Base-by-base conservation (phyloP, 2,329 filamentous ascomycete genomes). In the Coniochaeta ligniaria region DNA sequence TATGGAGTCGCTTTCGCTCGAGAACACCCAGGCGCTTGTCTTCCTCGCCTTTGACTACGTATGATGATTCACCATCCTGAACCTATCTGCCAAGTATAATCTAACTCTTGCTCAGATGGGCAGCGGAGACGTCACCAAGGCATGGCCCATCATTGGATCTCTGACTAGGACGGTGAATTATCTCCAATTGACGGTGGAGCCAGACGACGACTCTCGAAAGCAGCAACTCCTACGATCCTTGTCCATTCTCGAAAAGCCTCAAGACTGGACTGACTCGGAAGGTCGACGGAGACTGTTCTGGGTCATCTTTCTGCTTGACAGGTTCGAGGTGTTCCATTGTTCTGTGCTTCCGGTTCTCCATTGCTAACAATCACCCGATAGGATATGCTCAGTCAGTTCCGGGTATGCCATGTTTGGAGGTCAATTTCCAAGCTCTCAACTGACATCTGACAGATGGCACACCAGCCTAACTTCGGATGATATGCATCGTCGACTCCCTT, bases 141-240 rank as follows among this genome's bases (percentile, higher is more conserved):
- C 73, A 9, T 75, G 73, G 73, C 69, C 74, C 3, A 68, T 75
- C n/a, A 66, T 75, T 16, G 73, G 71, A 20, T 71, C 69, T 12
- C 66, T 76, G 38, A 71, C 73, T 0, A 63, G 74, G n/a, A 75
- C 71, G 7, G 73, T 74, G 11, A 72, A 73, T 47, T 72, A 74
- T 58, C 63, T 75, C n/a, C 70, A 73, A 41, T 64, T 76, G 3
- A 72, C 64, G 35, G 66, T 71, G 5, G 74, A 75, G 63, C 62
- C 67, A 16, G 69, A 72, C 14, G 68, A 73, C 20, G 56, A 60
- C 20, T 52, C 47, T 17, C 56, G 60, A 3, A 61, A 63, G 11
- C 65, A 71, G 33, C 61, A 65, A 0, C 64, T 72, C 12, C 69
- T 68, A 0, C 68, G 67, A 16, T 67, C 69, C 28, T 64, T 68